These are phyloP conservation scores for Fonsecaea pedrosoi DNA, from an alignment of 2,329 filamentous ascomycete genomes.

Conservation along the genomic window DNA sequence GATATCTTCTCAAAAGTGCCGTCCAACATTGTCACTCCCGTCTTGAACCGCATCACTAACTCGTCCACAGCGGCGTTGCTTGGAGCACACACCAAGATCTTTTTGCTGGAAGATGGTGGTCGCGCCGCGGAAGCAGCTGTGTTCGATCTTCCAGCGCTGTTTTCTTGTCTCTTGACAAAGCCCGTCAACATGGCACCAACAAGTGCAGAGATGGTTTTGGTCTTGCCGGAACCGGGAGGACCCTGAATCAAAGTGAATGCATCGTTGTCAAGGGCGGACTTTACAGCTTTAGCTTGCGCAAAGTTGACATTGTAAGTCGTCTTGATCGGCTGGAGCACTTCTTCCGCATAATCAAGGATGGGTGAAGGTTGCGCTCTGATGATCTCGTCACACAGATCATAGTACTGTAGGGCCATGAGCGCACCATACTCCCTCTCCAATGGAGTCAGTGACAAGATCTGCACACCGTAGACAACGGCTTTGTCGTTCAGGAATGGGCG, in stretches of 20 bases:
- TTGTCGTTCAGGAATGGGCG: slow-evolving; percentile 72
- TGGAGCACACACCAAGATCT: slow-evolving; percentile 93
- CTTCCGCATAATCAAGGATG: slow-evolving; percentile 78
- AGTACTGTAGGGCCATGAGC: slow-evolving; percentile 88
- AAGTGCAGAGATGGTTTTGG: slow-evolving; percentile 96
- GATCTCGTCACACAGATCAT: slow-evolving; percentile 93
- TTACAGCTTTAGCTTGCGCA: slow-evolving; percentile 88
- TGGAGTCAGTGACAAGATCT: slow-evolving; percentile 90
- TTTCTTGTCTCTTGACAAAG: slow-evolving; percentile 57
- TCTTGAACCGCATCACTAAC: slow-evolving; percentile 87
- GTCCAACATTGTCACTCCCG: slow-evolving; percentile 77
- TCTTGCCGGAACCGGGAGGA: slow-evolving; percentile 95
- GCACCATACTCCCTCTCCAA: slow-evolving; percentile 96
- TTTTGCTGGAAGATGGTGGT: slow-evolving; percentile 66
- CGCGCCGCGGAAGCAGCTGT: slow-evolving; percentile 38
- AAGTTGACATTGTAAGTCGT: slow-evolving; percentile 82
- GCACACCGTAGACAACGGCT: slow-evolving; percentile 73
- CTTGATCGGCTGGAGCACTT: slow-evolving; percentile 72
- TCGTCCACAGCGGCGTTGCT: slow-evolving; percentile 99
- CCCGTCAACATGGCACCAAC: slow-evolving; percentile 82
- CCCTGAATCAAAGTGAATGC: slow-evolving; percentile 96
- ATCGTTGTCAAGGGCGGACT: slow-evolving; percentile 92
- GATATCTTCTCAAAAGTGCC: slow-evolving; percentile 79
- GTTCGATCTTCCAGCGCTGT: slow-evolving; percentile 52
- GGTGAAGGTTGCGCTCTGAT: slow-evolving; percentile 87